These are phyloP conservation scores for Alternaria novae-zelandiae DNA, from an alignment of 2,329 filamentous ascomycete species.

Conservation along the genomic window DNA sequence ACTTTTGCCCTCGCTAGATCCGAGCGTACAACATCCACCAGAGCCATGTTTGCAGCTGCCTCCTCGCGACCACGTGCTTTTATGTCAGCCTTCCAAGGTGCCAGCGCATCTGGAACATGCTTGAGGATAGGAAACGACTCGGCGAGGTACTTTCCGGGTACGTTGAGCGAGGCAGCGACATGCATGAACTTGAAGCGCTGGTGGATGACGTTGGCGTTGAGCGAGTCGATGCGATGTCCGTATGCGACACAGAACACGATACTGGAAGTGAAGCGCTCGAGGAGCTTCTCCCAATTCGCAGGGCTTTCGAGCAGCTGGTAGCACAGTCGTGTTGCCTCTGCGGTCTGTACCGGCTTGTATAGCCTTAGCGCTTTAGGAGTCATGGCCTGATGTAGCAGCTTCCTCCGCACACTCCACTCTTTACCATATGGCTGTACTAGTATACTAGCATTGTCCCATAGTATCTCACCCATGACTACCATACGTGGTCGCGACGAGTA, in stretches of 20 bases:
- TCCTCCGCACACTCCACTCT: conserved; percentile 53
- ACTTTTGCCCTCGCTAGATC: conserved; percentile 49
- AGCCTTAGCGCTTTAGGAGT: conserved; percentile 52
- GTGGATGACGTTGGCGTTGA: conserved; percentile 56
- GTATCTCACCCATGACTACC: conserved; percentile 55
- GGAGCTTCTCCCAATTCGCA: conserved; percentile 53
- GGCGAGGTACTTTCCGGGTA: conserved; percentile 54
- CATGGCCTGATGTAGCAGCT: conserved; percentile 50
- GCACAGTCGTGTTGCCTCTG: conserved; percentile 56
- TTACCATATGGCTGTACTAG: conserved; percentile 58
- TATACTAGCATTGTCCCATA: conserved; percentile 53
- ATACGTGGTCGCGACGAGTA: conserved; percentile 55
- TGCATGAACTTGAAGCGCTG: conserved; percentile 58
- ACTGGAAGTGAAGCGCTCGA: conserved; percentile 58
- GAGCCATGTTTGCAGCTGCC: conserved; percentile 51
- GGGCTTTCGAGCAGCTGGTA: conserved; percentile 51
- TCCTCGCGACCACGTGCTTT: conserved; percentile 48
- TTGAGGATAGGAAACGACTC: conserved; percentile 56
- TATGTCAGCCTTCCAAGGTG: conserved; percentile 57
- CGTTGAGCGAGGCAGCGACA: conserved; percentile 56
- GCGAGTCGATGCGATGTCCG: conserved; percentile 58
- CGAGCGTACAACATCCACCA: conserved; percentile 50
- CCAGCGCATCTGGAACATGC: conserved; percentile 53
- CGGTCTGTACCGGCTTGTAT: conserved; percentile 58
- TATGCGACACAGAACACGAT: conserved; percentile 60